Conservation (phyloP, 176 grass and related monocot genomes). For the Bonia amplexicaulis region DNA sequence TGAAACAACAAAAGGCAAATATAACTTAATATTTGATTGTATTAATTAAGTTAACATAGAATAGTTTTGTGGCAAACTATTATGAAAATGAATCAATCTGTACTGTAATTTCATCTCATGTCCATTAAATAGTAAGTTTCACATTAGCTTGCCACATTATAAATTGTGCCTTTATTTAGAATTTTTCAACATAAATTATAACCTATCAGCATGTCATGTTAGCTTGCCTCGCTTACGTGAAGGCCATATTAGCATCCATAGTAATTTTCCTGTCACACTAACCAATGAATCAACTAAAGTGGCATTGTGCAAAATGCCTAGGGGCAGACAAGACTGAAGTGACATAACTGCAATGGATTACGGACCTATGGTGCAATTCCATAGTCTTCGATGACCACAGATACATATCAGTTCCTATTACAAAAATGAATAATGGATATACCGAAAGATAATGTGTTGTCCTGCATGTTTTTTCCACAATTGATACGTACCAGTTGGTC, state of each 20-base stretch:
- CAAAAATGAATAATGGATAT: background rate
- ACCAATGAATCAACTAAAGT: background rate
- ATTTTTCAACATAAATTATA: background rate
- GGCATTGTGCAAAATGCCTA: background rate
- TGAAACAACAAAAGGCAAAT: background rate
- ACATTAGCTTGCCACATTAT: background rate
- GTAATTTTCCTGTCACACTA: background rate
- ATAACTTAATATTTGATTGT: background rate
- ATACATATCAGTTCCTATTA: background rate
- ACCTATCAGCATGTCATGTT: background rate
- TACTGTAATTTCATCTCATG: background rate
- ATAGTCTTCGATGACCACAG: background rate
- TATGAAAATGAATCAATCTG: background rate
- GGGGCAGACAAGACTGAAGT: no score
- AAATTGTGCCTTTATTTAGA: background rate
- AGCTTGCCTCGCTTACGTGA: background rate
- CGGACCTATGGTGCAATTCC: background rate
- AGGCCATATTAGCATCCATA: background rate
- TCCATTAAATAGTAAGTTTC: background rate
- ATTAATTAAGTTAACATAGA: background rate
- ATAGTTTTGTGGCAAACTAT: background rate
- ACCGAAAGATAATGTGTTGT: background rate
- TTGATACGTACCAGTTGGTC: conserved; percentile 58
- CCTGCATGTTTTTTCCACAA: background rate
- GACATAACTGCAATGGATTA: background rate